Evolutionary conservation across 164 flowering plant genomes (phyloP), one percentile per base, ranked within the genome.

Genomic region (Aristolochia contorta): DNA sequence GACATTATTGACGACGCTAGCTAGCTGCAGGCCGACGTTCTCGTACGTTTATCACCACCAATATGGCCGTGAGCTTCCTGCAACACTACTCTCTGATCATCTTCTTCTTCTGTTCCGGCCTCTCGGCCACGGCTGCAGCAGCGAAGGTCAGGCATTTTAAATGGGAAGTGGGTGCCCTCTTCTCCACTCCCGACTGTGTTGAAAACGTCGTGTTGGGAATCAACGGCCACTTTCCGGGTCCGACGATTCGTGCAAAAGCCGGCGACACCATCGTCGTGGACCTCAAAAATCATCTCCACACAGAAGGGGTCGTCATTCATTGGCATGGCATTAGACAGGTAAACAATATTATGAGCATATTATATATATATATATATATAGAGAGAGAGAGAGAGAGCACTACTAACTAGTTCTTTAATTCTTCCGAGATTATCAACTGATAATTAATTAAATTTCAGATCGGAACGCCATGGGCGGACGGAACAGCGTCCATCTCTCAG

Each of bases 291-390:
- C 78, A 78, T 63, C 89, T 93, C 25, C 67, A 49, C 57, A 93
- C 98, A 14, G 98, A 89, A 57, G 93, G 93, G 0, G 82, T 86
- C 48, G 98, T 82, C 56, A 81, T 93, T 63, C 98, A 93, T 56
- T 90, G 97, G 97, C 97, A 90, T 72, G 97, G 97, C 32, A 90
- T 90, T 63, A 63, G 86, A 78, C 97, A 89, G 92, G 95, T 80
- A 43, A n/a, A n/a, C n/a, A n/a, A n/a, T n/a, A n/a, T n/a, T n/a
- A n/a, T n/a, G n/a, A n/a, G n/a, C n/a, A n/a, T n/a, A n/a, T n/a
- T n/a, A n/a, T n/a, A n/a, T n/a, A n/a, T n/a, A n/a, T n/a, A n/a
- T n/a, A n/a, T n/a, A n/a, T n/a, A n/a, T n/a, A n/a, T n/a, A n/a
- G n/a, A n/a, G n/a, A n/a, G n/a, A n/a, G n/a, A n/a, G n/a, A n/a